Evolutionary conservation across 2,329 filamentous ascomycete genomes (phyloP).

Genomic region (Fusarium pseudograminearum): DNA sequence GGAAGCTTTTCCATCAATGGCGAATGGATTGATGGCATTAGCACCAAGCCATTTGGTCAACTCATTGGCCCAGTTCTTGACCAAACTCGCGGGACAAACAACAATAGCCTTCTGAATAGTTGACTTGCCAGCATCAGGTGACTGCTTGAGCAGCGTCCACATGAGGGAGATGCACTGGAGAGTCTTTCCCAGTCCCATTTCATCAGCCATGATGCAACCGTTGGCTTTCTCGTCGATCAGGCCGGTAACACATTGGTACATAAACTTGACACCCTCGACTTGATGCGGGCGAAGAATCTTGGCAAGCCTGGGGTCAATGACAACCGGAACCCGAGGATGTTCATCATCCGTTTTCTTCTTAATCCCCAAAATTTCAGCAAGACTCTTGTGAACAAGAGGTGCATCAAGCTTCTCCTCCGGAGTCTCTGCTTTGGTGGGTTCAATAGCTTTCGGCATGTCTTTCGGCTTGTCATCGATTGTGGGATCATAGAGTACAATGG

Average conservation of each 20-base stretch:
- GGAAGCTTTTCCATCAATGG: conserved; percentile 94
- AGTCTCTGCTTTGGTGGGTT: conserved; percentile 47
- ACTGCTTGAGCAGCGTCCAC: conserved; percentile 97
- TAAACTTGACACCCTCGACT: conserved; percentile 96
- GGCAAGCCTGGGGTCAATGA: conserved; percentile 89
- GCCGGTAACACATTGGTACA: conserved; percentile 95
- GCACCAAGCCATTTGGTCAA: conserved; percentile 95
- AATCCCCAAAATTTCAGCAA: conserved; percentile 93
- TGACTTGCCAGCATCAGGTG: conserved; percentile 90
- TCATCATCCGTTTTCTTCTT: conserved; percentile 88
- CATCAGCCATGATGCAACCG: conserved; percentile 99
- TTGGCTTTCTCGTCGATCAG: conserved; percentile 93
- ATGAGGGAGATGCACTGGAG: conserved; percentile 96
- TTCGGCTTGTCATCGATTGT: conserved; percentile 88
- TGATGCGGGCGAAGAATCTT: conserved; percentile 97
- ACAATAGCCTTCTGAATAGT: conserved; percentile 98
- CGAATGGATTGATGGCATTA: conserved; percentile 91
- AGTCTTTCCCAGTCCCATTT: conserved; percentile 98
- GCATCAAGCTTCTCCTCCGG: conserved; percentile 70
- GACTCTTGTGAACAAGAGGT: conserved; percentile 90
- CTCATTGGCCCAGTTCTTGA: conserved; percentile 98
- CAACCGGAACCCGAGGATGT: conserved; percentile 91
- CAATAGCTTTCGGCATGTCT: conserved; percentile 51
- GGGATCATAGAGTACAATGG: conserved; percentile 95
- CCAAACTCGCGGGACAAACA: conserved; percentile 94